Conservation (phyloP, 2,329 filamentous ascomycete species). For the Aspergillus candidus region DNA sequence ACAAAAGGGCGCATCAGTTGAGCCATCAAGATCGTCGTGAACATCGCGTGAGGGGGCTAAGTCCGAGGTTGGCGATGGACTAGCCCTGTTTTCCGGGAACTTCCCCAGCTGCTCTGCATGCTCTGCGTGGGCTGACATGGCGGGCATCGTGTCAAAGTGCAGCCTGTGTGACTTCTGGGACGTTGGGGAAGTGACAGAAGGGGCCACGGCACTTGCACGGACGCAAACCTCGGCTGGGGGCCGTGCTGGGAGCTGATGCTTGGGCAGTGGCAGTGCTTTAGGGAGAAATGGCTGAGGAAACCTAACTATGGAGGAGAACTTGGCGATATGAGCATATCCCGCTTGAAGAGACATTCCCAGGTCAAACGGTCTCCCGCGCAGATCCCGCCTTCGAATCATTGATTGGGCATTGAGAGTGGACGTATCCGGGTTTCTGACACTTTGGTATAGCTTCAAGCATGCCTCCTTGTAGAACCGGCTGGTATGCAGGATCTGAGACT, state of each 20-base stretch:
- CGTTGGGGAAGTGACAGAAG: background rate
- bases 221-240: conserved; percentile 13
- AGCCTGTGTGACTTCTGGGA: conserved; percentile 1
- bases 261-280: conserved; percentile 8
- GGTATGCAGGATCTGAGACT: too few species aligned
- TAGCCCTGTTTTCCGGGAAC: background rate
- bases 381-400: too few species aligned
- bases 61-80: background rate
- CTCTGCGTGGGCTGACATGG: background rate
- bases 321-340: too few species aligned
- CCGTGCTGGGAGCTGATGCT: conserved; percentile 11
- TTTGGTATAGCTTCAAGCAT: too few species aligned
- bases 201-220: conserved; percentile 3
- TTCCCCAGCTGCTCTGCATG: background rate
- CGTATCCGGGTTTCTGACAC: too few species aligned
- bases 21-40: background rate
- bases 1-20: conserved; percentile 1
- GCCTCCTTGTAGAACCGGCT: too few species aligned
- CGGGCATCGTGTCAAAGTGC: background rate
- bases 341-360: too few species aligned
- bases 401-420: too few species aligned
- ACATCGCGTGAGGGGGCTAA: conserved; percentile 1
- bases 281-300: conserved; percentile 1
- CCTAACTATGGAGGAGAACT: too few species aligned
- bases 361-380: too few species aligned